Conservation (phyloP, 2,329 filamentous ascomycete genomes). For the Sporothrix phasma region DNA sequence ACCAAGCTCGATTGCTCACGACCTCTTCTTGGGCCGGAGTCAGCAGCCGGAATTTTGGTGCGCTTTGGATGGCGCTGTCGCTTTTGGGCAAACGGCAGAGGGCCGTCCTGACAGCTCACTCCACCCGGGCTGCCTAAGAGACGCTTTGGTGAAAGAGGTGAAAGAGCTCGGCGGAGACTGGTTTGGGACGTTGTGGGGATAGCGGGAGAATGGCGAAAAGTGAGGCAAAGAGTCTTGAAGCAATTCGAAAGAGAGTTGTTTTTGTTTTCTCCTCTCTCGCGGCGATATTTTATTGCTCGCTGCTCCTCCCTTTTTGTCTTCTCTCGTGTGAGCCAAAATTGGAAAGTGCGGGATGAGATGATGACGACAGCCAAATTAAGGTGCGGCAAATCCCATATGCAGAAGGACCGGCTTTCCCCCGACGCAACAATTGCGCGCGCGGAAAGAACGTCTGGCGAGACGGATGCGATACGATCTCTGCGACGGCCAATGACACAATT, state of each 20-base stretch:
- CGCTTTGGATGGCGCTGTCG: background rate
- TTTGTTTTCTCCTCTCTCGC: background rate
- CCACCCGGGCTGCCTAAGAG: background rate
- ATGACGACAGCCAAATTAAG: conserved; percentile 20
- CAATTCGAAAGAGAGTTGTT: background rate
- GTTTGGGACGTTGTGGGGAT: background rate
- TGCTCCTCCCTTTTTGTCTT: background rate
- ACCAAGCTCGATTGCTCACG: background rate
- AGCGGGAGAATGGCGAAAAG: background rate
- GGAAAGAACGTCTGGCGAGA: background rate
- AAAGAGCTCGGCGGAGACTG: background rate
- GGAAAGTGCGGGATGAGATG: conserved; percentile 20
- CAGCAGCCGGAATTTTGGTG: conserved; percentile 4
- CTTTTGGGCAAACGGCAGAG: background rate
- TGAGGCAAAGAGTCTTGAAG: background rate
- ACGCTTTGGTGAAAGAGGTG: background rate
- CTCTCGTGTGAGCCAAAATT: background rate
- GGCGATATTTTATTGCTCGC: background rate
- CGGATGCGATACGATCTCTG: background rate
- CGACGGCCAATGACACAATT: background rate
- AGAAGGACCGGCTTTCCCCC: background rate
- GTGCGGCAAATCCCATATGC: conserved; percentile 17
- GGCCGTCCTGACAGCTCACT: background rate
- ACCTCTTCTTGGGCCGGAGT: conserved; percentile 5
- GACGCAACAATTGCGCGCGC: background rate